Evolutionary conservation across 2,329 filamentous ascomycete genomes (phyloP), one percentile per base, ranked within the genome.

Genomic region (Teratosphaeria destructans): DNA sequence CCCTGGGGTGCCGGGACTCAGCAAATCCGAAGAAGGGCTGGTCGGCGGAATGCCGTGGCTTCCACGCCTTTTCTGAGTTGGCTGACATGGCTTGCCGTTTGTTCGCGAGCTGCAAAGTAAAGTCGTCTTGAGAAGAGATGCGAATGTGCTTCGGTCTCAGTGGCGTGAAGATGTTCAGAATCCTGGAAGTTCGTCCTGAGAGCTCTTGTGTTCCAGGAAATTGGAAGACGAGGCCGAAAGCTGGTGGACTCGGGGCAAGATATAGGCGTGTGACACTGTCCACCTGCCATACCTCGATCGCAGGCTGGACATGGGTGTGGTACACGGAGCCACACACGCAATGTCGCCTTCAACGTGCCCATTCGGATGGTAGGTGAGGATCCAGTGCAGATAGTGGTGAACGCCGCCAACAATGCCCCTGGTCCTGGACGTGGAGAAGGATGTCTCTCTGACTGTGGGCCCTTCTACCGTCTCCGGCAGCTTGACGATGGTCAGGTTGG

Each of bases 1-100:
- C 16, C 0, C 26, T 55, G 3, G 59, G 35, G 23, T 56, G 29
- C 29, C 60, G 59, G 29, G 60, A 39, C 26, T 53, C 52, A 10
- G 14, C 55, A 39, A 61, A 58, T 35, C 62, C 62, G 35, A 58
- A 35, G 49, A 63, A 54, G 34, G 63, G 63, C 59, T 63, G 39
- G 56, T 60, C 47, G 52, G 43, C 43, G 43, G 43, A 49, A n/a
- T 49, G 43, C n/a, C 43, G 43, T 8, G 43, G n/a, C n/a, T 39
- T 39, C 37, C 37, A 39, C 11, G 37, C 10, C 37, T 49, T 49
- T 5, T n/a, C n/a, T 49, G 16, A 19, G 43, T 49, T 5, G 19
- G 43, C 16, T 19, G 43, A 49, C 43, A 49, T 49, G 3, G 43
- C 43, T 49, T 19, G 16, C n/a, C 8, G 43, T 3, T 49, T n/a